Conservation (phyloP, 1,284 basidiomycete species). For the Sanguinoderma infundibulare region DNA sequence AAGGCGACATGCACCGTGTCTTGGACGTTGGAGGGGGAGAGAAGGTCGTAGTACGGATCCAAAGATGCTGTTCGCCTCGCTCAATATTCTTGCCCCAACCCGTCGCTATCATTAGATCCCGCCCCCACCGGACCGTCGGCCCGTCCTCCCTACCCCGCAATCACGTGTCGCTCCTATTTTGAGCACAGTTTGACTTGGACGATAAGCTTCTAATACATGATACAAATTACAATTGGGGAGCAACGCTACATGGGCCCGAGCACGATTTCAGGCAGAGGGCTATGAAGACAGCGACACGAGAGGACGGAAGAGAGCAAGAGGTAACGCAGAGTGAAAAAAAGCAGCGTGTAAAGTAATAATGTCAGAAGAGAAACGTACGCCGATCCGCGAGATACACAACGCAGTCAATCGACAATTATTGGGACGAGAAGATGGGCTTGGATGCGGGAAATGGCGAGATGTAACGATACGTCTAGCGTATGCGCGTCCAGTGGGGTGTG, state of each 20-base stretch:
- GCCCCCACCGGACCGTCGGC: not conserved
- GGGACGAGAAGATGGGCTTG: not conserved
- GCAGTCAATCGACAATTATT: slow-evolving; percentile 4
- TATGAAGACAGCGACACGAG: not conserved
- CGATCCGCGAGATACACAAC: not conserved
- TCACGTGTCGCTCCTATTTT: no score
- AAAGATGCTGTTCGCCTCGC: not conserved
- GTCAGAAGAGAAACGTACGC: slow-evolving; percentile 7
- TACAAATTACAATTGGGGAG: no score
- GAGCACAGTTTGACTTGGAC: no score
- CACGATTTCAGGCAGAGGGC: not conserved
- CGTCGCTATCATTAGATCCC: not conserved
- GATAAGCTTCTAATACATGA: no score
- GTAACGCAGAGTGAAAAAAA: not conserved
- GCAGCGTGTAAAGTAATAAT: slow-evolving; percentile 13
- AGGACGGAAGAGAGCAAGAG: not conserved
- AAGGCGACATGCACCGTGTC: not conserved
- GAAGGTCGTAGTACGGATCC: not conserved
- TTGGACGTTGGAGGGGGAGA: not conserved
- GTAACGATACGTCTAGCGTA: slow-evolving; percentile 11
- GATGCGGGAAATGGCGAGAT: not conserved
- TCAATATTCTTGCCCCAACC: not conserved
- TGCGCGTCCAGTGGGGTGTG: not conserved
- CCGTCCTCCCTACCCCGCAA: not conserved
- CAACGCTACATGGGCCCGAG: no score